Percentiles rank a stretch among this genome's conserved stretches.
Conservation (phyloP, 108 stramenopile species). For the Nannochloropsis salina region DNA sequence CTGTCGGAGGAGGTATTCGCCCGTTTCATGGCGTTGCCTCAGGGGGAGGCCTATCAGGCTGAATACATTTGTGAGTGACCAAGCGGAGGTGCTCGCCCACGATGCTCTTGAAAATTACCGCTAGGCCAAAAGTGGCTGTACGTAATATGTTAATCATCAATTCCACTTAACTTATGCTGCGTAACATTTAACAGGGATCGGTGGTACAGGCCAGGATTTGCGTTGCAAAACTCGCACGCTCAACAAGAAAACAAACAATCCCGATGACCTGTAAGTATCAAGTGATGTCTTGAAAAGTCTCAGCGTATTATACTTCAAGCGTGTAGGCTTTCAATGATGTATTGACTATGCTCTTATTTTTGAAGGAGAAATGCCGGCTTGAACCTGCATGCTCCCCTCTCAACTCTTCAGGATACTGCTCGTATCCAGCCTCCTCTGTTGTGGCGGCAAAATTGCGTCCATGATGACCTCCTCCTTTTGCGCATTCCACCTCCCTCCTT, state of each 20-base stretch:
- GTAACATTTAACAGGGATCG: constrained; percentile 23
- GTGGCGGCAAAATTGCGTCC: too few species aligned
- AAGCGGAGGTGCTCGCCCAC: background rate
- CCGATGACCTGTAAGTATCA: constrained; percentile 9
- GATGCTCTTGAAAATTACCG: constrained; percentile 8
- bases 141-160: too few species aligned
- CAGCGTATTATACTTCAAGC: too few species aligned
- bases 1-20: constrained; percentile 29
- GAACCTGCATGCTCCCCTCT: too few species aligned
- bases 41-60: constrained; percentile 32
- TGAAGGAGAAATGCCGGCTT: too few species aligned
- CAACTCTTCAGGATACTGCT: too few species aligned
- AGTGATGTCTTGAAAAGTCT: too few species aligned
- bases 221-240: constrained; percentile 49
- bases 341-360: too few species aligned
- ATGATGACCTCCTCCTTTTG: too few species aligned
- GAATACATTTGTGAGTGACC: constrained; percentile 42
- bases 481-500: too few species aligned
- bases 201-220: constrained; percentile 43
- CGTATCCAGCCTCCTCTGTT: too few species aligned
- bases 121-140: background rate
- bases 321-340: too few species aligned
- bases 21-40: constrained; percentile 36
- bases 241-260: background rate
- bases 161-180: background rate